Percentiles rank a stretch among this genome's conserved stretches.
Evolutionary conservation across 78 protist genomes (phyloP).

Genomic region (Dictyostelium firmibasis): DNA sequence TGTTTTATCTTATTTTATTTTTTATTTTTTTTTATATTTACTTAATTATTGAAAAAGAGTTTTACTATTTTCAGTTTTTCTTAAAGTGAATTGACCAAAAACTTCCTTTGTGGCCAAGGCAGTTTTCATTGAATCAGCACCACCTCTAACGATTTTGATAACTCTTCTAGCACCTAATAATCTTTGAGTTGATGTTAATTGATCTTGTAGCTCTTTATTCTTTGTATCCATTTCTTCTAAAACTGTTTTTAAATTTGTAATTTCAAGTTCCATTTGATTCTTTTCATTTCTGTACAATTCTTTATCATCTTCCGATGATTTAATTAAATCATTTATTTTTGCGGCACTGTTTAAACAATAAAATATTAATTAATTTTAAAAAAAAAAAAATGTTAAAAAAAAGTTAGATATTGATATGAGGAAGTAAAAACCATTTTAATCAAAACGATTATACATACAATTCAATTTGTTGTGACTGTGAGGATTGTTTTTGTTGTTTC

Average conservation of each 20-base stretch:
- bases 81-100: conserved; percentile 44
- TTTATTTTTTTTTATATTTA: neutral
- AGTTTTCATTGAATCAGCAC: conserved; percentile 51
- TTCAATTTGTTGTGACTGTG: conserved; percentile 33
- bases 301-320: conserved; percentile 3
- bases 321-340: conserved; percentile 42
- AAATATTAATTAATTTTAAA: neutral
- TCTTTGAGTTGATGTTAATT: conserved; percentile 56
- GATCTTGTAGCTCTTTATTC: conserved; percentile 38
- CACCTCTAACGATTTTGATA: conserved; percentile 46
- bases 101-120: conserved; percentile 27
- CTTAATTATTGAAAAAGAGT: neutral
- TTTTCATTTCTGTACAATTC: neutral
- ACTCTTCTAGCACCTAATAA: conserved; percentile 17
- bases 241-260: neutral
- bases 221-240: neutral
- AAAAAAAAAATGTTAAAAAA: neutral
- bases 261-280: neutral
- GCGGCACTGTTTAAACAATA: neutral
- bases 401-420: too few relatives aligned
- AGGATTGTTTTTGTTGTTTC: conserved; percentile 30
- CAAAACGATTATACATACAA: conserved; percentile 26
- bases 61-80: neutral
- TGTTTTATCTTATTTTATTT: neutral
- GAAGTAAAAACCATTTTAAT: too few relatives aligned